Evolutionary conservation across 805 yeast species (phyloP).

Genomic region (Kuraishia molischiana): DNA sequence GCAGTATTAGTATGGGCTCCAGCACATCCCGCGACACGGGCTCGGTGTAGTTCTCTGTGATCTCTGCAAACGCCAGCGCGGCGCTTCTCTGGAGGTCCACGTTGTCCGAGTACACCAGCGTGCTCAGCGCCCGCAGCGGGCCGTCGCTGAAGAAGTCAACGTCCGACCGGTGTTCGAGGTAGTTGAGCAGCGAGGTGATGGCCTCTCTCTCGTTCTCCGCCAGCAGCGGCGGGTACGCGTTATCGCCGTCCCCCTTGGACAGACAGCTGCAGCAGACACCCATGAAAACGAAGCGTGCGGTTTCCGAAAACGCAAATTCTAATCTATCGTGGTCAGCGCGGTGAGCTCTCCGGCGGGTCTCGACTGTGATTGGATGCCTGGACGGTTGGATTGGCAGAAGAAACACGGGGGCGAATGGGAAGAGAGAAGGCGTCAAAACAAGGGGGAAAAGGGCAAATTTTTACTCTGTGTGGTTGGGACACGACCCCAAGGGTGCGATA

Average conservation of each 20-base stretch:
- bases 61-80: conserved; percentile 96
- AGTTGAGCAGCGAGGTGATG: conserved; percentile 80
- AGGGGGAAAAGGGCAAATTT: no score
- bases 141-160: conserved; percentile 86
- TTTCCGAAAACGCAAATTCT: not conserved
- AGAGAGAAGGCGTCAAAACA: no score
- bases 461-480: no score
- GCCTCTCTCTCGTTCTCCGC: conserved; percentile 98
- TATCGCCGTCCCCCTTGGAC: conserved; percentile 33
- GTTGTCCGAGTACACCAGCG: conserved; percentile 90
- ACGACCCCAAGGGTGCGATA: no score
- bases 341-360: no score
- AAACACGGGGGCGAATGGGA: no score
- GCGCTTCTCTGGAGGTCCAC: conserved; percentile 94
- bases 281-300: conserved; percentile 19
- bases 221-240: conserved; percentile 65
- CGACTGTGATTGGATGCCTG: no score
- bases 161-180: conserved; percentile 78
- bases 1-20: conserved; percentile 83
- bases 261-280: conserved; percentile 45
- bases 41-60: conserved; percentile 91
- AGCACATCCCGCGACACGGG: conserved; percentile 85
- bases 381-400: no score
- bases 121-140: conserved; percentile 80
- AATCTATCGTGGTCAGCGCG: no score